Percentiles rank a stretch among this genome's conserved stretches.
phyloP scores from a whole-genome alignment of 345 rosid species.

The Eucalyptus tenuipes region DNA sequence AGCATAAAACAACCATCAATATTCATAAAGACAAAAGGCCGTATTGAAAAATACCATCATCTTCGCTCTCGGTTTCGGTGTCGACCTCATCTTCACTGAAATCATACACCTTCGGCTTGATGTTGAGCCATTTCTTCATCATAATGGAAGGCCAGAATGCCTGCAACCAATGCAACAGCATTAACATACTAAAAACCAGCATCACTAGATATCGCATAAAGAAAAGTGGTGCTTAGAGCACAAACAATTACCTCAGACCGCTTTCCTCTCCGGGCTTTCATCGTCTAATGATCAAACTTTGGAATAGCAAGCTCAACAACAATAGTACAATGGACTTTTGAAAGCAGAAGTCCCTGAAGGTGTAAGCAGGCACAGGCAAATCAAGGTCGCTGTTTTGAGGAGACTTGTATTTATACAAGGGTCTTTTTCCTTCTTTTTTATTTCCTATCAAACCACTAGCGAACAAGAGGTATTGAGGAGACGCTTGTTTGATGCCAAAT shows the following conservation, averaged over 20 bases:
- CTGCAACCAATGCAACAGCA: constrained; percentile 19
- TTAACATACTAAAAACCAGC: constrained; percentile 1
- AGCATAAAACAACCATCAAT: neutral
- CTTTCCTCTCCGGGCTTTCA: constrained; percentile 54
- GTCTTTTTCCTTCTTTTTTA: neutral
- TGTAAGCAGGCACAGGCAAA: neutral
- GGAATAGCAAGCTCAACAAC: neutral
- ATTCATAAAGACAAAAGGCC: neutral
- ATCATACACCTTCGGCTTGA: constrained; percentile 65
- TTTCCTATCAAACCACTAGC: neutral
- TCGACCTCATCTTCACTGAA: constrained; percentile 94
- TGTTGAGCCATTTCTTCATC: constrained; percentile 96
- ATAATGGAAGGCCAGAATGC: constrained; percentile 90
- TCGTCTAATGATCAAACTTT: neutral
- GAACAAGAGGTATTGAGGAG: neutral
- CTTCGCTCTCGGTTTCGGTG: constrained; percentile 90
- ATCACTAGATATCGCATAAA: neutral
- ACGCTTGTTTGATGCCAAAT: constrained; percentile 23
- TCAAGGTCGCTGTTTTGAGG: neutral
- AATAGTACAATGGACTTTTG: neutral
- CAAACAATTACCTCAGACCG: constrained; percentile 51
- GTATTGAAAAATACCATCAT: constrained; percentile 37
- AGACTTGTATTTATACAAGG: constrained; percentile 16
- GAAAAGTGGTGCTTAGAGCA: neutral
- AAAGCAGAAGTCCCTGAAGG: neutral